Conservation (phyloP, 2,329 filamentous ascomycete species). For the Ramularia endophylla region DNA sequence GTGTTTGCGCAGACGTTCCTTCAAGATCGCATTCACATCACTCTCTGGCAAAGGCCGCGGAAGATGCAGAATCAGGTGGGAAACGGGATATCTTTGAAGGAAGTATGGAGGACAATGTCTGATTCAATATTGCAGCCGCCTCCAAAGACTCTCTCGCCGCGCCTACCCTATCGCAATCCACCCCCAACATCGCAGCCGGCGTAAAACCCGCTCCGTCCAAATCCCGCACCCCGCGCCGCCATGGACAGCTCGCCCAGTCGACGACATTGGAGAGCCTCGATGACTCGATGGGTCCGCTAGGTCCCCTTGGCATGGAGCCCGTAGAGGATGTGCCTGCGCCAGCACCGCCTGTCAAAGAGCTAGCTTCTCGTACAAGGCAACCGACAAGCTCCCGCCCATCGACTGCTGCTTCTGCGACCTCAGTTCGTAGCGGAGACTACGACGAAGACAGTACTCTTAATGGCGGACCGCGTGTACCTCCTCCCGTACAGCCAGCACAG, state of each 20-base stretch:
- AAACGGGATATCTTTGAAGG: conserved; percentile 11
- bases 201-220: conserved; percentile 27
- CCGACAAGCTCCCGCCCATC: conserved; percentile 36
- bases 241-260: conserved; percentile 69
- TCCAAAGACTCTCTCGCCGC: conserved; percentile 4
- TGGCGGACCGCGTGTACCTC: conserved; percentile 54
- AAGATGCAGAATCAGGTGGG: conserved; percentile 24
- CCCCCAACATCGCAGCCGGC: conserved; percentile 19
- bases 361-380: conserved; percentile 40
- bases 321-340: conserved; percentile 57
- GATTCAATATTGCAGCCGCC: not conserved
- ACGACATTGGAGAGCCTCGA: conserved; percentile 75
- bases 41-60: conserved; percentile 35
- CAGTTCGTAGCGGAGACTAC: conserved; percentile 52
- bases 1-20: conserved; percentile 39
- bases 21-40: conserved; percentile 39
- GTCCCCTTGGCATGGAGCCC: conserved; percentile 51
- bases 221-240: conserved; percentile 50
- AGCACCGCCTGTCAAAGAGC: conserved; percentile 54
- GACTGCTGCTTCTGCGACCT: conserved; percentile 46
- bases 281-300: conserved; percentile 66
- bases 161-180: conserved; percentile 15
- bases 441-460: conserved; percentile 50
- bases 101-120: not conserved
- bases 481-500: conserved; percentile 51